A percentile compares a stretch with the other conserved stretches of the same genome.
phyloP scores from a whole-genome alignment of 1,284 basidiomycete genomes.

The Ceratobasidium sp. region DNA sequence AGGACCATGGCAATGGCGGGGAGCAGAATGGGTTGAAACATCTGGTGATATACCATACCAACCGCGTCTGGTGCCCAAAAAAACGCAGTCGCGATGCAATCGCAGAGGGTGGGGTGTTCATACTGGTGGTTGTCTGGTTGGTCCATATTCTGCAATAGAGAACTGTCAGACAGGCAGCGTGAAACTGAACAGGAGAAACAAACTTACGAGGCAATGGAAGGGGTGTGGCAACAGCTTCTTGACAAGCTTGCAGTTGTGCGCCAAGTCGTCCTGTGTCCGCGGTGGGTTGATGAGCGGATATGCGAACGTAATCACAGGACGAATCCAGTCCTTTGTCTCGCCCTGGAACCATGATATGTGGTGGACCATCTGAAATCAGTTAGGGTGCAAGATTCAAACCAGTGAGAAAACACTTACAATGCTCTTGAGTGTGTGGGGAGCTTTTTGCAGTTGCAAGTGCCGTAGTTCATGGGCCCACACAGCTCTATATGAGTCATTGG shows the following conservation, averaged over 20 bases:
- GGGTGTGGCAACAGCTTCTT: no score
- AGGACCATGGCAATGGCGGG: constrained; percentile 11
- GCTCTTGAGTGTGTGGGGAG: not conserved
- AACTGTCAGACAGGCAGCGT: not conserved
- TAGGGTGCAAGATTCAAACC: not conserved
- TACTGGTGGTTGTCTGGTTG: not conserved
- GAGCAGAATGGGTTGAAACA: constrained; percentile 1
- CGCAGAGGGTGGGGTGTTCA: not conserved
- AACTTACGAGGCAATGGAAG: not conserved
- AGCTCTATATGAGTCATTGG: not conserved
- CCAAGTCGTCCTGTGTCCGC: no score
- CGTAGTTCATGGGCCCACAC: not conserved
- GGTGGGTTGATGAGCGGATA: no score
- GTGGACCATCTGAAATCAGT: not conserved
- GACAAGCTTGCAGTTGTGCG: no score
- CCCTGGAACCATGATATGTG: no score
- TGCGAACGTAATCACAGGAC: no score
- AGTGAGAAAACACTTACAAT: not conserved
- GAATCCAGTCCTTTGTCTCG: no score
- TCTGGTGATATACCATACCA: constrained; percentile 5
- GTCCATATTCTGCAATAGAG: no score
- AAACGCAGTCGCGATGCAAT: not conserved
- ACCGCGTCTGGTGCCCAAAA: not conserved
- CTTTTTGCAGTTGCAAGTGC: not conserved
- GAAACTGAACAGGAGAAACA: not conserved